Evolutionary conservation across 495 filamentous ascomycete species (phyloP).

Genomic region (Aspergillus leporis): DNA sequence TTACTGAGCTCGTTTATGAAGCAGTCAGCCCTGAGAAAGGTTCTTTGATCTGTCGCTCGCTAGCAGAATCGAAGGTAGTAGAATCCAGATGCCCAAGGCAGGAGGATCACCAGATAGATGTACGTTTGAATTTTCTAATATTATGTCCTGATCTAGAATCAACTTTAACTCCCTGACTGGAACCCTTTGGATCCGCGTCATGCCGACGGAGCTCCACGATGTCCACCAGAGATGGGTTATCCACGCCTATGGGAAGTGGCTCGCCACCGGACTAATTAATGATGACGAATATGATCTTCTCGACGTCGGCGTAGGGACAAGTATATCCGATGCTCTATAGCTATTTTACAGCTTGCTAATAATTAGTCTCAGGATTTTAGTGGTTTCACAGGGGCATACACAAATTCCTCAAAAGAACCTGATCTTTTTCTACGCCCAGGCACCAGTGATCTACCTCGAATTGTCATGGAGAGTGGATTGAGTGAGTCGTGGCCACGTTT

Average conservation of each 20-base stretch:
- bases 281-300: not conserved
- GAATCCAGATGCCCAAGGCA: not conserved
- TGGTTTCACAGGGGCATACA: not conserved
- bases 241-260: not conserved
- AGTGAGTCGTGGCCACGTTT: constrained; percentile 7
- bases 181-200: constrained; percentile 1
- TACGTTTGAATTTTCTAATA: not conserved
- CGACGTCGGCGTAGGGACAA: constrained; percentile 3
- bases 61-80: not conserved
- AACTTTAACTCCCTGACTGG: not conserved
- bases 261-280: not conserved
- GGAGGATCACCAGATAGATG: not conserved
- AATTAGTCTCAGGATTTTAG: not conserved
- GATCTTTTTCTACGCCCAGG: constrained; percentile 2
- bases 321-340: not conserved
- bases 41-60: not conserved
- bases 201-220: constrained; percentile 7
- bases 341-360: not conserved
- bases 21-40: constrained; percentile 1
- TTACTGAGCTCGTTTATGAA: constrained; percentile 5
- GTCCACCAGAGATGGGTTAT: constrained; percentile 9
- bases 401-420: constrained; percentile 1
- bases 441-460: not conserved
- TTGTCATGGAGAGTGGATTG: constrained; percentile 7
- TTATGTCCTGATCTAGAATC: not conserved